Evolutionary conservation across 1,284 basidiomycete genomes (phyloP).

Genomic region (Ceratobasidium sp.): DNA sequence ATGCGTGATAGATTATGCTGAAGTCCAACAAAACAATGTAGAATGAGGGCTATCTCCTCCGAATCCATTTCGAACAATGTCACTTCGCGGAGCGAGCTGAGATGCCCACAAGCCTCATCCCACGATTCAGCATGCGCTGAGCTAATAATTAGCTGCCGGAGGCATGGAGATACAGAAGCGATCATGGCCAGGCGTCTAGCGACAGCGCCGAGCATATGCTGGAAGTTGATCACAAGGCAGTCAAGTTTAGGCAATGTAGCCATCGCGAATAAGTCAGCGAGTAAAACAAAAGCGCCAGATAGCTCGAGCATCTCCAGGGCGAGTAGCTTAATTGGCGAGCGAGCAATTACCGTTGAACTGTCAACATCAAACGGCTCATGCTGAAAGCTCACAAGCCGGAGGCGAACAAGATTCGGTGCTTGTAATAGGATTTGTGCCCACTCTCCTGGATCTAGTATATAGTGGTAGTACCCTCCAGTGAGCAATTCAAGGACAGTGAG

Average conservation of each 20-base stretch:
- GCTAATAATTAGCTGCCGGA: background rate
- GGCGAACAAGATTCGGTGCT: background rate
- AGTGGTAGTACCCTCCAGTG: background rate
- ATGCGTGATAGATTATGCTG: background rate
- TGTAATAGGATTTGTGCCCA: background rate
- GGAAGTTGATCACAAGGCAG: background rate
- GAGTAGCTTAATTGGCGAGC: background rate
- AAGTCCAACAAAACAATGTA: background rate
- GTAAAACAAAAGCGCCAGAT: background rate
- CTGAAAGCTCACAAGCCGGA: too few relatives aligned
- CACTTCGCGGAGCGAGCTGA: background rate
- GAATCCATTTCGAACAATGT: constrained; percentile 9
- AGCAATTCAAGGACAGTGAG: background rate
- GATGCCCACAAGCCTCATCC: background rate
- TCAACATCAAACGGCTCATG: too few relatives aligned
- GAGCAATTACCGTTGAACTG: too few relatives aligned
- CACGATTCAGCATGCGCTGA: background rate
- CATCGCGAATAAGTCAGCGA: background rate
- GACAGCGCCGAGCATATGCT: background rate
- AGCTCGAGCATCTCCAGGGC: constrained; percentile 6
- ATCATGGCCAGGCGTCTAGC: background rate
- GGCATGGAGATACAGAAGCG: background rate
- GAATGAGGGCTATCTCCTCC: background rate
- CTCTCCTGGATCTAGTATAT: background rate
- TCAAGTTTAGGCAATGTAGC: background rate